Conservation (phyloP, 2,329 filamentous ascomycete species). For the Arthrobotrys musiformis region DNA sequence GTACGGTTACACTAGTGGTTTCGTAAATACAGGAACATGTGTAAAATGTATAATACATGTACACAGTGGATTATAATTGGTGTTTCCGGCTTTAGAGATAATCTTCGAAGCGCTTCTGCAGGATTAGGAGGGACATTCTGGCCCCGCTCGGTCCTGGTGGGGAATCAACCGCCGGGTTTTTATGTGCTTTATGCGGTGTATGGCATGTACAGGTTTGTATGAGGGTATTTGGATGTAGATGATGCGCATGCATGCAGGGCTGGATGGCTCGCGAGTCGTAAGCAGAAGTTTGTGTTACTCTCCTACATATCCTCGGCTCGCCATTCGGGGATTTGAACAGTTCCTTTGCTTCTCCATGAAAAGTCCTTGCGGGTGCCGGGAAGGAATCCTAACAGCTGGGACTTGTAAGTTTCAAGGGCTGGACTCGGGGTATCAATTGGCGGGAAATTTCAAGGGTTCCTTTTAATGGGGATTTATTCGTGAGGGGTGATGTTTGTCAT, state of each 20-base stretch:
- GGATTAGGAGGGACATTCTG: not conserved
- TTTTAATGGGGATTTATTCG: not conserved
- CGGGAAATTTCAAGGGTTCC: not conserved
- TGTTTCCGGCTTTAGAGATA: no score
- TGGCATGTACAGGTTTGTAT: not conserved
- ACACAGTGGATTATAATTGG: no score
- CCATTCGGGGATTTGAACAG: not conserved
- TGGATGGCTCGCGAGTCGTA: not conserved
- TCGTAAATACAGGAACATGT: constrained; percentile 17
- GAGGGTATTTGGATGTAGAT: not conserved
- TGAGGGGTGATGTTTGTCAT: no score
- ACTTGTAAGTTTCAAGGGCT: constrained; percentile 8
- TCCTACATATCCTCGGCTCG: no score
- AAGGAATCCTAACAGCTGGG: constrained; percentile 34
- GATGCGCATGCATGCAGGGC: not conserved
- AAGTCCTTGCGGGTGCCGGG: not conserved
- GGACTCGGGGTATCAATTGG: not conserved
- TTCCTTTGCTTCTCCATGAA: not conserved
- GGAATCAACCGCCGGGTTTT: not conserved
- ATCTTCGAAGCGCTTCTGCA: no score
- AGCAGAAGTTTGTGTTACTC: not conserved
- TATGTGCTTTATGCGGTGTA: no score
- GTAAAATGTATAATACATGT: not conserved
- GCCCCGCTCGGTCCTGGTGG: not conserved
- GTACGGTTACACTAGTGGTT: not conserved